Evolutionary conservation across 2,329 filamentous ascomycete genomes (phyloP), one percentile per base, ranked within the genome.

Genomic region (Claviceps citrina): DNA sequence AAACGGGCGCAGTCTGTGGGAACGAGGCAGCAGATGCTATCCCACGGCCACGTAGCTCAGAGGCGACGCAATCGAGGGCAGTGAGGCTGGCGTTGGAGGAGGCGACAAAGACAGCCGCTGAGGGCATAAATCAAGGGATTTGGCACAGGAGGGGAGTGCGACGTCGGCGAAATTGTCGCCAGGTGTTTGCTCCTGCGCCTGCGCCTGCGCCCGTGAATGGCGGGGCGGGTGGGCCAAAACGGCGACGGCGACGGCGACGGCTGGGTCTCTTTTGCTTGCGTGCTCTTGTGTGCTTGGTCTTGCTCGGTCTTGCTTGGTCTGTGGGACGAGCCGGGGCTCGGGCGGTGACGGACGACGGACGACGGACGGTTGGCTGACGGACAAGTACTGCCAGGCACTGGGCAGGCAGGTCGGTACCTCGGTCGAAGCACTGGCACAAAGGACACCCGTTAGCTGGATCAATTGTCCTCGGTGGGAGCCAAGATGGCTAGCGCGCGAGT

Each of bases 271-370:
- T 27, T 16, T 27, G 39, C 27, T 34, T 34, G 20, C n/a, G n/a
- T n/a, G n/a, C n/a, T n/a, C n/a, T n/a, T n/a, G n/a, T n/a, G n/a
- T n/a, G n/a, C n/a, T n/a, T n/a, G n/a, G n/a, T n/a, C n/a, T n/a
- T n/a, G 24, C 25, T 28, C 27, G 22, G 35, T 22, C n/a, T n/a
- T n/a, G 22, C 9, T 32, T 33, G 25, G 19, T 30, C 28, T 30
- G 40, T 24, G 31, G n/a, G 22, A 25, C 15, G n/a, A 18, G 39
- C 27, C 28, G 32, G 28, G 33, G 39, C 39, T 33, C 26, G 45
- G 46, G 47, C 49, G 47, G 49, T 52, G 47, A 49, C 46, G 45
- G 44, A 40, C 33, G 38, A 30, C 19, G 32, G 27, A n/a, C n/a
- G 22, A 28, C 34, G 16, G 33, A 7, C 33, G 12, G 20, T 22